phyloP scores from a whole-genome alignment of 352 stramenopile species.

The Phytophthora lateralis region DNA sequence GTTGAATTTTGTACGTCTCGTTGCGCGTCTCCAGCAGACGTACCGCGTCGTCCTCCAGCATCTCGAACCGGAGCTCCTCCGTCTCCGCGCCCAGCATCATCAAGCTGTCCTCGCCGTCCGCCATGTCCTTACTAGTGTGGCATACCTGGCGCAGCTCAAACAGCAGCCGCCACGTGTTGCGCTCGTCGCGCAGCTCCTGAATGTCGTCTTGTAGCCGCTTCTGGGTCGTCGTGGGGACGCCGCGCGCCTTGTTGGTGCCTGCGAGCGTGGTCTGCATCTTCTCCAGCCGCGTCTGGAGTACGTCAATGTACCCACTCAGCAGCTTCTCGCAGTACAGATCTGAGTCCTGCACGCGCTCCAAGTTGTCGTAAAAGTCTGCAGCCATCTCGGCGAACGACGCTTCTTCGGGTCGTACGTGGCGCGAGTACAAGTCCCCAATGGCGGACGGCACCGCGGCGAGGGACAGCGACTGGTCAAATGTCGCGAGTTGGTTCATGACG shows the following conservation, averaged over 20 bases:
- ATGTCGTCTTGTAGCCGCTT: conserved; percentile 56
- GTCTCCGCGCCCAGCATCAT: conserved; percentile 47
- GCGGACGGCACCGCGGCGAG: conserved; percentile 34
- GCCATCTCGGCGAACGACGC: conserved; percentile 75
- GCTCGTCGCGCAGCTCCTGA: conserved; percentile 73
- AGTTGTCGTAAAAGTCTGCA: conserved; percentile 76
- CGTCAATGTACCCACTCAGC: conserved; percentile 78
- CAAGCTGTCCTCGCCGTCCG: conserved; percentile 37
- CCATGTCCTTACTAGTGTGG: conserved; percentile 30
- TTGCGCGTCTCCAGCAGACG: conserved; percentile 61
- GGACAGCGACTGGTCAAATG: conserved; percentile 52
- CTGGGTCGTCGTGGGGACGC: conserved; percentile 19
- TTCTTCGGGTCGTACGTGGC: conserved; percentile 77
- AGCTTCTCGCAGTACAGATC: conserved; percentile 79
- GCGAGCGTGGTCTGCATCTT: conserved; percentile 44
- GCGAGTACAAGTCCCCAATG: conserved; percentile 44
- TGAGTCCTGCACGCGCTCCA: conserved; percentile 70
- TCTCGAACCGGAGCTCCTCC: conserved; percentile 67
- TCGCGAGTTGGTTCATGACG: conserved; percentile 48
- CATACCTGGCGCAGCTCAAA: conserved; percentile 79
- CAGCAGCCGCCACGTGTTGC: conserved; percentile 85
- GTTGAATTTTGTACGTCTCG: conserved; percentile 74
- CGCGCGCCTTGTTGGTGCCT: conserved; percentile 26
- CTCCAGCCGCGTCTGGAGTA: conserved; percentile 69
- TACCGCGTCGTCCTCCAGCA: conserved; percentile 81